Base-by-base conservation (phyloP, 2,329 filamentous ascomycete genomes). In the Xylariaceae sp. region DNA sequence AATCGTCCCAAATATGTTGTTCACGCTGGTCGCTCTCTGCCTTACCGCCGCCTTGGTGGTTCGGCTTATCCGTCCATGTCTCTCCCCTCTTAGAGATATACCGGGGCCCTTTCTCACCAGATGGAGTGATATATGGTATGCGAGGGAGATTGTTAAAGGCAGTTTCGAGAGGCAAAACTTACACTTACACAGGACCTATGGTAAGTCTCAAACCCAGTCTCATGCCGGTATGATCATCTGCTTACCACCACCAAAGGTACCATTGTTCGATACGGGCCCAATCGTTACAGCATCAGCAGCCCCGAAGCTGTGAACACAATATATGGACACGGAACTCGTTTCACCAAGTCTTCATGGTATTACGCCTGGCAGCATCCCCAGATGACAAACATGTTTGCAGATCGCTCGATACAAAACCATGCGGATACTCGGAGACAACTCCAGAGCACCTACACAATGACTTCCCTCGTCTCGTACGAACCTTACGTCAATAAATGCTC, bases 241-340 rank as follows among this genome's bases (percentile, higher is more conserved):
- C 13, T 5, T 38, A 38, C 10, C 5, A 38, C 3, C 6, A 11
- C 43, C 16, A 16, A 14, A 55, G 70, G 71, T 0, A 54, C 67
- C 0, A 62, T 80, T n/a, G 69, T 79, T 0, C 73, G 77, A 0
- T 71, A 79, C 49, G 74, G 73, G 0, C 76, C 76, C 0, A 69
- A 75, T 16, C 71, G 77, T 7, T 79, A 77, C 49, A 76, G 72
- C 34, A 66, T 81, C 53, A 67, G 67, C 33, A 70, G 76, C 48
- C 63, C 68, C 0, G 60, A 69, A 0, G 74, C 73, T 0, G 56
- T 71, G 2, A 75, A 73, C 49, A 64, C 59, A 0, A 71, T 79
- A 17, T 78, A 77, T 54, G 71, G 72, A 2, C 63, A 65, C 5
- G 71, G 71, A 1, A 65, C 58, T 31, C 58, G 60, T 14, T 70